Evolutionary conservation across 1,139 yeast species (phyloP).

Genomic region (Candida tetrigidarum): DNA sequence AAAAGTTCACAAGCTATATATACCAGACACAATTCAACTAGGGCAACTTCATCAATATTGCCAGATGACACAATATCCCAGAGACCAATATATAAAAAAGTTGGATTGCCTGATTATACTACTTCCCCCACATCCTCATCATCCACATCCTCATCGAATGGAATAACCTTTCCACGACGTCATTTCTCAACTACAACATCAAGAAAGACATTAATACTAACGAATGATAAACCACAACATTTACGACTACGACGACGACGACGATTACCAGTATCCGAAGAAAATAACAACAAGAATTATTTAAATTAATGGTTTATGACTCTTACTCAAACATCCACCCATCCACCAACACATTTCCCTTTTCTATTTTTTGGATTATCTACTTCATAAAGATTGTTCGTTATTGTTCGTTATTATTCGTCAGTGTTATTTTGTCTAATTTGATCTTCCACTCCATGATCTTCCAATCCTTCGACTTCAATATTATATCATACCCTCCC

Average conservation of each 20-base stretch:
- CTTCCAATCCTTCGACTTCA: too few species aligned
- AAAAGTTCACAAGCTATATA: too few species aligned
- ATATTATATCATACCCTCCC: too few species aligned
- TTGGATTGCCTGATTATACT: background rate
- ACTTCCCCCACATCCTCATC: background rate
- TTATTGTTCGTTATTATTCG: too few species aligned
- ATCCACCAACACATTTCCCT: too few species aligned
- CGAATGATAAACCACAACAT: background rate
- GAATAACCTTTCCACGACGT: background rate
- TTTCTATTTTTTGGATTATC: background rate
- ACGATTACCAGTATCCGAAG: background rate
- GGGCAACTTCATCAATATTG: too few species aligned
- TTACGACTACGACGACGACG: background rate
- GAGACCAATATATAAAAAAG: background rate
- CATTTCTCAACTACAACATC: background rate
- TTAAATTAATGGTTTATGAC: constrained; percentile 1
- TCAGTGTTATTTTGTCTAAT: too few species aligned
- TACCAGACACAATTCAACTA: too few species aligned
- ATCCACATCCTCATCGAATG: background rate
- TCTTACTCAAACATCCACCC: too few species aligned
- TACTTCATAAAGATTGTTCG: too few species aligned
- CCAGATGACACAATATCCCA: too few species aligned
- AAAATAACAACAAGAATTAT: background rate
- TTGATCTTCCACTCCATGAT: too few species aligned
- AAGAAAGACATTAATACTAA: background rate